Evolutionary conservation across 345 rosid species (phyloP).

Genomic region (sweet orange (Citrus sinensis)): DNA sequence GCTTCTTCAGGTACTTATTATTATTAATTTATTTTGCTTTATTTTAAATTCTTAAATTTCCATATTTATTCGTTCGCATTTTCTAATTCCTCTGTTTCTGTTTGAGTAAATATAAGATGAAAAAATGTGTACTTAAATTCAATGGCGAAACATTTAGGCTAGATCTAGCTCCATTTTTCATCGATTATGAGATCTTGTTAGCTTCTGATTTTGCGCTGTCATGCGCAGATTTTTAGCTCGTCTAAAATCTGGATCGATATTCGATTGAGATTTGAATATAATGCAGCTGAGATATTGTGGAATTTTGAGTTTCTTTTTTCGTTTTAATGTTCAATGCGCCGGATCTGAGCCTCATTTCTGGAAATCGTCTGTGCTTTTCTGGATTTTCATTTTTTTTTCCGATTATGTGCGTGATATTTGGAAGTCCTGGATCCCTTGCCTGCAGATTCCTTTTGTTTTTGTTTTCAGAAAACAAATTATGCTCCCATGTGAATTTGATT

Average conservation of each 20-base stretch:
- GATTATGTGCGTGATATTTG: neutral
- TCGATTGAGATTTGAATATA: neutral
- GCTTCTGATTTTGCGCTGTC: neutral
- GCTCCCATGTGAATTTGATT: no score
- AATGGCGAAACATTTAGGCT: neutral
- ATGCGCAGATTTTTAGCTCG: neutral
- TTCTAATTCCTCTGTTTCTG: no score
- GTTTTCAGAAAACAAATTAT: neutral
- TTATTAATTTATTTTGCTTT: no score
- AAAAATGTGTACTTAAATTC: no score
- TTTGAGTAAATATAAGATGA: no score
- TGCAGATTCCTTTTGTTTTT: neutral
- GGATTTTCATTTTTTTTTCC: neutral
- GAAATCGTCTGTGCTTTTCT: neutral
- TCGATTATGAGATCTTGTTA: neutral
- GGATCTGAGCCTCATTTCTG: neutral
- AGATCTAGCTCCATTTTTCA: neutral
- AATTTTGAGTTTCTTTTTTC: neutral
- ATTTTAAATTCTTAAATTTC: no score
- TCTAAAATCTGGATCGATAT: neutral
- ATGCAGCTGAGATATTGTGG: neutral
- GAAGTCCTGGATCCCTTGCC: neutral
- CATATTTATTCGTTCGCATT: no score
- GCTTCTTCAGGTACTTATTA: neutral
- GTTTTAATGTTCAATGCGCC: neutral